Base-by-base conservation (phyloP, 352 stramenopile genomes). In the Phytophthora pini region DNA sequence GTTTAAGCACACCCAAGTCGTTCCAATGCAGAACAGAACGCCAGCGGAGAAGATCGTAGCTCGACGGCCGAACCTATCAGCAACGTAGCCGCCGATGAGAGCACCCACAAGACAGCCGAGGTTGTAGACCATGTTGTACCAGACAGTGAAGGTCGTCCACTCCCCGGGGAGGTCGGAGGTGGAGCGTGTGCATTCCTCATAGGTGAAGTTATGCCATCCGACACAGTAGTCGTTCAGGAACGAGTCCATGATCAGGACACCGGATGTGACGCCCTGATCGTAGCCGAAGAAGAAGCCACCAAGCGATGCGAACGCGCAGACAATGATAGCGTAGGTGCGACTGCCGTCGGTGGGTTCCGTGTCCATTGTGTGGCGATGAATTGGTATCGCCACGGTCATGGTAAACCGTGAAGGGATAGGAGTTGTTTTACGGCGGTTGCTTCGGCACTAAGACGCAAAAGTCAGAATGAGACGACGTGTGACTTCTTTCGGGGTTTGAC, bases 121-220 rank as follows among this genome's bases (percentile, higher is more conserved):
- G 65, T 77, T 77, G 68, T 80, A 80, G 2, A 69, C 47, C 59
- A 80, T 75, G 62, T 72, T 70, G 61, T 73, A 78, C 57, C 61
- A 71, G n/a, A 64, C 69, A 9, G 50, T 71, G 50, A 79, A 79
- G 24, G 38, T 74, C 8, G 61, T 64, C 73, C 73, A 81, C 26
- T 68, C 56, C 6, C 43, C 56, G 13, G 65, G 70, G 4, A 75
- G 50, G 11, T 75, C 61, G 5, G 39, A 56, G 4, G 57, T 52
- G 6, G 47, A 53, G 3, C 54, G 29, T 20, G 53, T 76, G 65
- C 74, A 82, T 11, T 70, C 41, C 0, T 46, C 38, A 43, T 72
- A 72, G 11, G 67, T 75, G 41, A 74, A 77, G 61, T 66, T 70
- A 49, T 70, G 54, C 62, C 72, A 75, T 5, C 72, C 68, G n/a